These are phyloP conservation scores for Yamadazyma endophytica DNA, from an alignment of 805 yeast species.

Conservation along the genomic window DNA sequence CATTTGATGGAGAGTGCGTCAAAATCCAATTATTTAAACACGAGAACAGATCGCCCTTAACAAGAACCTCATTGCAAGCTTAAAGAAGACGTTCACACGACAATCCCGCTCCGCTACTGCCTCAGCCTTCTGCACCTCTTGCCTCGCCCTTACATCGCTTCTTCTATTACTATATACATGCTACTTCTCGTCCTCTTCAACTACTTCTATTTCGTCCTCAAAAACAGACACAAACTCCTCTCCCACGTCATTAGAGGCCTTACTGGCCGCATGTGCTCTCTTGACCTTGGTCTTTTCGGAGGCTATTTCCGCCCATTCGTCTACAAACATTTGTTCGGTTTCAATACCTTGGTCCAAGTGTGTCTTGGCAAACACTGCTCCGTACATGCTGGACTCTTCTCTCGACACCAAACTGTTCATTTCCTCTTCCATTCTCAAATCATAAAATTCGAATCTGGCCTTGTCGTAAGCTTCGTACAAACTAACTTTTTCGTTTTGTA, in stretches of 20 bases:
- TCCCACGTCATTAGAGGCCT: constrained; percentile 17
- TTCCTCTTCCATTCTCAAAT: constrained; percentile 80
- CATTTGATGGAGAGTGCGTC: too few relatives aligned
- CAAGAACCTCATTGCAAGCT: too few relatives aligned
- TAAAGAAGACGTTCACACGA: too few relatives aligned
- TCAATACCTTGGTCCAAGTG: constrained; percentile 64
- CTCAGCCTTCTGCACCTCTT: too few relatives aligned
- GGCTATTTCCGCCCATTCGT: constrained; percentile 72
- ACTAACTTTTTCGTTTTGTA: constrained; percentile 20
- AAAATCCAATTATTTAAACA: too few relatives aligned
- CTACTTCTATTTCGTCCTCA: too few relatives aligned
- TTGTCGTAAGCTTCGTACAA: constrained; percentile 72
- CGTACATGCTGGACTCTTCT: constrained; percentile 85
- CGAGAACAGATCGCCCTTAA: too few relatives aligned
- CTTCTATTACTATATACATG: constrained; percentile 11
- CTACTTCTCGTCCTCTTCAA: too few relatives aligned
- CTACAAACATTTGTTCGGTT: constrained; percentile 67
- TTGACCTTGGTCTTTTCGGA: constrained; percentile 54
- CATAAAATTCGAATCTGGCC: constrained; percentile 85
- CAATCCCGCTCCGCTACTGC: too few relatives aligned
- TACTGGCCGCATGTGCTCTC: constrained; percentile 39
- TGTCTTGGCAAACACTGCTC: constrained; percentile 65
- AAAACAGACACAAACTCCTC: constrained; percentile 14
- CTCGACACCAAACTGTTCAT: constrained; percentile 64
- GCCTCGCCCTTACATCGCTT: too few relatives aligned